A percentile compares a stretch with the other conserved stretches of the same genome.
Evolutionary conservation across 2,329 filamentous ascomycete genomes (phyloP).

Genomic region (Hyphodiscus sp.): DNA sequence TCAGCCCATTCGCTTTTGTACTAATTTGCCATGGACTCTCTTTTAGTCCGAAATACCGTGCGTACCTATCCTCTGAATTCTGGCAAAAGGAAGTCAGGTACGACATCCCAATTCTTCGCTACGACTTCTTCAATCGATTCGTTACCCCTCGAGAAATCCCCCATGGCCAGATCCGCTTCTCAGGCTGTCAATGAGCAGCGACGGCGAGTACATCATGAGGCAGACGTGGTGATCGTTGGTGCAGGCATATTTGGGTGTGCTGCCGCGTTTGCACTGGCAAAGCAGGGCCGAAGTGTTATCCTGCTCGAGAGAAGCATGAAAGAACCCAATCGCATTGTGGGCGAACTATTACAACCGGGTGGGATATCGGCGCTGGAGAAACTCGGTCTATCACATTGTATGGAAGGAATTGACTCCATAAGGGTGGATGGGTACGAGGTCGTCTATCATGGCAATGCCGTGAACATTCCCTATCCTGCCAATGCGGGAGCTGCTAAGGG

Average conservation of each 20-base stretch:
- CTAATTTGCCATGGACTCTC: slow-evolving; percentile 3
- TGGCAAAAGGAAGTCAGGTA: neutral
- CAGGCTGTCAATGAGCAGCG: slow-evolving; percentile 33
- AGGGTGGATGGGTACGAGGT: slow-evolving; percentile 82
- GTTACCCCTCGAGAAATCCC: slow-evolving; percentile 1
- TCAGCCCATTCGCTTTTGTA: slow-evolving; percentile 10
- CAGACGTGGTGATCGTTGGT: slow-evolving; percentile 86
- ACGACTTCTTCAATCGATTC: neutral
- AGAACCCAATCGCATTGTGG: slow-evolving; percentile 92
- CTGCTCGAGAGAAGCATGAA: slow-evolving; percentile 84
- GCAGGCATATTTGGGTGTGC: slow-evolving; percentile 88
- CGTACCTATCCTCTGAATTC: neutral
- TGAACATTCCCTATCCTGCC: slow-evolving; percentile 73
- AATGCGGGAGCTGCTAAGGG: slow-evolving; percentile 36
- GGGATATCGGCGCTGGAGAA: slow-evolving; percentile 75
- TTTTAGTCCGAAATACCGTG: neutral
- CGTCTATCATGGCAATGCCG: slow-evolving; percentile 68
- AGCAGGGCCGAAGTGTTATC: slow-evolving; percentile 85
- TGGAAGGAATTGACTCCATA: slow-evolving; percentile 85
- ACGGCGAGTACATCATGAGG: slow-evolving; percentile 52
- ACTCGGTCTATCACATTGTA: slow-evolving; percentile 72
- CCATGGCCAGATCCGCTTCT: slow-evolving; percentile 11
- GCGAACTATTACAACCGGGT: slow-evolving; percentile 89
- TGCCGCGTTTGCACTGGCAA: slow-evolving; percentile 73
- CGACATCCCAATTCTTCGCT: neutral